Percentiles rank a stretch among this genome's conserved stretches.
Evolutionary conservation across 768 basidiomycete species (phyloP).

Genomic region (Serpula lacrymans): DNA sequence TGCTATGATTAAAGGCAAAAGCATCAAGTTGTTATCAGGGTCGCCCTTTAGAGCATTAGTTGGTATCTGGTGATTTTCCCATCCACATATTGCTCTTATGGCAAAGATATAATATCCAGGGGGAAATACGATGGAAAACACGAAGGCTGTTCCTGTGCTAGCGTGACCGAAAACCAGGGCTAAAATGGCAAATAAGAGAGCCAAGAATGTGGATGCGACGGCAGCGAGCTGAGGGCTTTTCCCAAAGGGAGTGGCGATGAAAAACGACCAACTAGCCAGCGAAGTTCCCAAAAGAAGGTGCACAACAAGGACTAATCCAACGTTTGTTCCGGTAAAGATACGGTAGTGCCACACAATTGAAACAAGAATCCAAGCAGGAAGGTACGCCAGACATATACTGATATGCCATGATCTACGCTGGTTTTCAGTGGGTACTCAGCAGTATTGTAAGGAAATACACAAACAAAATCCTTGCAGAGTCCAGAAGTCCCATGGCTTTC

Average conservation of each 20-base stretch:
- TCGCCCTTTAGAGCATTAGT: slow-evolving; percentile 56
- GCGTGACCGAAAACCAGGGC: slow-evolving; percentile 50
- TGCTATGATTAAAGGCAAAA: slow-evolving; percentile 60
- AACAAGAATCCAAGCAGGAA: slow-evolving; percentile 75
- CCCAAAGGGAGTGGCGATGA: slow-evolving; percentile 65
- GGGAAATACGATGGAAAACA: slow-evolving; percentile 71
- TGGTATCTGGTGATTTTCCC: slow-evolving; percentile 54
- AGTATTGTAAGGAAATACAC: slow-evolving; percentile 13
- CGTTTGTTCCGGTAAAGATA: slow-evolving; percentile 62
- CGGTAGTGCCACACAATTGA: slow-evolving; percentile 60
- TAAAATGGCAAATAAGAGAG: slow-evolving; percentile 64
- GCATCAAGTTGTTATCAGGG: slow-evolving; percentile 51
- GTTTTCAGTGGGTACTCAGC: slow-evolving; percentile 3
- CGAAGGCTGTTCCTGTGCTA: slow-evolving; percentile 44
- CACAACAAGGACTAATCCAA: slow-evolving; percentile 56
- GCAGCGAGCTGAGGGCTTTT: slow-evolving; percentile 73
- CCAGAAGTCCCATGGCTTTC: slow-evolving; percentile 76
- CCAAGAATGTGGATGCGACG: slow-evolving; percentile 59
- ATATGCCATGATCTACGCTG: slow-evolving; percentile 55
- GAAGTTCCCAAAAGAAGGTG: slow-evolving; percentile 67
- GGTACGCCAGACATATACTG: slow-evolving; percentile 61
- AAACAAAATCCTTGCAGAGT: slow-evolving; percentile 63
- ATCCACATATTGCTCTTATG: slow-evolving; percentile 63
- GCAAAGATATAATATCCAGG: slow-evolving; percentile 75
- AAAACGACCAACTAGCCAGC: slow-evolving; percentile 70